These are phyloP conservation scores for Cytospora piceicola DNA, from an alignment of 2,329 filamentous ascomycete genomes.

Conservation along the genomic window DNA sequence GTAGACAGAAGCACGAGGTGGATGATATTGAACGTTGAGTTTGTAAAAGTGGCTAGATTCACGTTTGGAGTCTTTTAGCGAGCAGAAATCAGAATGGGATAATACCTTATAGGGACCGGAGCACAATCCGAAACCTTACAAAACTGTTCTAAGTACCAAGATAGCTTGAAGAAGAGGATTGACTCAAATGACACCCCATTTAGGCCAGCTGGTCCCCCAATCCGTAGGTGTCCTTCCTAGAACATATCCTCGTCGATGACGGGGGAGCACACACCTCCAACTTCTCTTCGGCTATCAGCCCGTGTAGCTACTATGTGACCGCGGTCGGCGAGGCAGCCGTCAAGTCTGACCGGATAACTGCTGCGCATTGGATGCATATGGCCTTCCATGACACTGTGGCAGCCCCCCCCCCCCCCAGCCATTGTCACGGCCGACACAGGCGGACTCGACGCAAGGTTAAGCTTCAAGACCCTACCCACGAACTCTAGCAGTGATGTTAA, in stretches of 20 bases:
- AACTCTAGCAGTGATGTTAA: conserved; percentile 38
- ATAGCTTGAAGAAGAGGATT: too few species aligned
- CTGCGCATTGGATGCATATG: conserved; percentile 36
- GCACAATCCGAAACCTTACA: too few species aligned
- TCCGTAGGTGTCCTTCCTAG: neutral
- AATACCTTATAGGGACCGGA: too few species aligned
- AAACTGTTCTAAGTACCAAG: too few species aligned
- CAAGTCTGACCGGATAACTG: conserved; percentile 16
- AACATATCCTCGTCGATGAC: conserved; percentile 20
- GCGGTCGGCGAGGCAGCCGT: conserved; percentile 5
- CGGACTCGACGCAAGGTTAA: conserved; percentile 39
- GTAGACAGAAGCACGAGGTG: too few species aligned
- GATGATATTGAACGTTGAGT: too few species aligned
- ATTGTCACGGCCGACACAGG: conserved; percentile 36
- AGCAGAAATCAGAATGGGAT: too few species aligned
- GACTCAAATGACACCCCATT: too few species aligned
- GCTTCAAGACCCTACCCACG: conserved; percentile 37
- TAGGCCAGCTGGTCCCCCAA: too few species aligned
- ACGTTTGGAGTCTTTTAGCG: too few species aligned
- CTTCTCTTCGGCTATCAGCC: conserved; percentile 18
- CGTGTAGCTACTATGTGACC: conserved; percentile 20
- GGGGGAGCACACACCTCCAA: conserved; percentile 19
- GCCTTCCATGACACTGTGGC: conserved; percentile 39
- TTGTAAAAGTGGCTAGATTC: too few species aligned
- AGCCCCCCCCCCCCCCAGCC: too few species aligned